A percentile compares a stretch with the other conserved stretches of the same genome.
Evolutionary conservation across 2,329 filamentous ascomycete species (phyloP).

Genomic region (Colletotrichum kahawae): DNA sequence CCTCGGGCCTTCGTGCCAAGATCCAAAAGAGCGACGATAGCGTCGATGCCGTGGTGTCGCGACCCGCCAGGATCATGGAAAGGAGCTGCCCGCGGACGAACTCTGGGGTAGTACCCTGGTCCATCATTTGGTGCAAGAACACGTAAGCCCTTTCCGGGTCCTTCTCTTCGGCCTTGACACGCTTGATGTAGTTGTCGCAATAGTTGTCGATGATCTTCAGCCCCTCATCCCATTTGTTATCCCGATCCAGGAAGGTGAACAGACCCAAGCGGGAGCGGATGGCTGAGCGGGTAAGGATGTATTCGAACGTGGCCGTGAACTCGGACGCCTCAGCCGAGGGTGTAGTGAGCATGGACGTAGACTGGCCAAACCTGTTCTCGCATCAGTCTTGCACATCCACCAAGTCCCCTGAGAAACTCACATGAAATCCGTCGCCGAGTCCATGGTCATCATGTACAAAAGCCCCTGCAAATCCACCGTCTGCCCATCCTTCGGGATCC

Average conservation of each 20-base stretch:
- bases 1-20: conserved; percentile 47
- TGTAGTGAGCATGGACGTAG: conserved; percentile 42
- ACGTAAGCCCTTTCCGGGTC: conserved; percentile 49
- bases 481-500: conserved; percentile 60
- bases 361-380: conserved; percentile 42
- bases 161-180: conserved; percentile 40
- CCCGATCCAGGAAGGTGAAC: conserved; percentile 36
- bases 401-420: conserved; percentile 24
- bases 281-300: conserved; percentile 44
- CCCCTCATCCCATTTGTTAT: conserved; percentile 42
- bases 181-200: conserved; percentile 51
- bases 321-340: conserved; percentile 39
- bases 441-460: conserved; percentile 70
- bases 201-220: conserved; percentile 49
- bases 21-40: conserved; percentile 54
- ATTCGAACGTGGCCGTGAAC: conserved; percentile 57
- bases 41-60: conserved; percentile 61
- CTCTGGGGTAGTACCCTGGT: conserved; percentile 45
- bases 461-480: conserved; percentile 67
- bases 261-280: conserved; percentile 45
- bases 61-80: conserved; percentile 60
- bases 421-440: conserved; percentile 71
- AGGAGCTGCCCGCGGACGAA: conserved; percentile 56
- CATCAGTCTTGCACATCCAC: conserved; percentile 19
- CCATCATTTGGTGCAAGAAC: conserved; percentile 61